Conservation (phyloP, 2,329 filamentous ascomycete species). For the Fusarium sp. region DNA sequence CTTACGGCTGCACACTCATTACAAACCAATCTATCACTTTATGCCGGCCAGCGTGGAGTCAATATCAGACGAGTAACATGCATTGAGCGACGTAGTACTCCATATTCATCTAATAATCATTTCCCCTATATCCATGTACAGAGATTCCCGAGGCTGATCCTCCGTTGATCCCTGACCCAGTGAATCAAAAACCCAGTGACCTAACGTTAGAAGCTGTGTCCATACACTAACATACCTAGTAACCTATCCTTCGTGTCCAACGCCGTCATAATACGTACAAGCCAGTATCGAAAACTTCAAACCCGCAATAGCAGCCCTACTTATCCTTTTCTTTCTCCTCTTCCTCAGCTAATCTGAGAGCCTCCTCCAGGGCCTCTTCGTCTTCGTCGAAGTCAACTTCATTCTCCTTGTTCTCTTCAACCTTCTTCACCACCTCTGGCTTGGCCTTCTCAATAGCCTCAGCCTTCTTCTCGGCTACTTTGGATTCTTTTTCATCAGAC, state of each 20-base stretch:
- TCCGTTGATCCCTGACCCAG: constrained; percentile 23
- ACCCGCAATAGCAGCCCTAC: constrained; percentile 5
- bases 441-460: constrained; percentile 47
- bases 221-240: constrained; percentile 14
- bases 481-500: constrained; percentile 42
- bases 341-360: constrained; percentile 52
- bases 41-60: constrained; percentile 2
- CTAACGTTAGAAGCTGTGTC: constrained; percentile 24
- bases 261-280: constrained; percentile 37
- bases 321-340: constrained; percentile 42
- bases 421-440: constrained; percentile 29
- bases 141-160: constrained; percentile 35
- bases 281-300: constrained; percentile 12
- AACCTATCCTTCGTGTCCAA: constrained; percentile 30
- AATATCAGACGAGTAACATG: constrained; percentile 10
- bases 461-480: constrained; percentile 42
- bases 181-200: constrained; percentile 15
- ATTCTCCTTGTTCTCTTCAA: constrained; percentile 44
- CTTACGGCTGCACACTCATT: constrained; percentile 16
- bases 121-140: constrained; percentile 17
- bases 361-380: constrained; percentile 56
- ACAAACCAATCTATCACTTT: constrained; percentile 14
- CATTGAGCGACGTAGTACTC: constrained; percentile 1
- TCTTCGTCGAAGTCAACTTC: constrained; percentile 53
- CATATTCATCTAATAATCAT: constrained; percentile 16